Conservation (phyloP, 2,329 filamentous ascomycete species). For the Didymosphaeria variabile region DNA sequence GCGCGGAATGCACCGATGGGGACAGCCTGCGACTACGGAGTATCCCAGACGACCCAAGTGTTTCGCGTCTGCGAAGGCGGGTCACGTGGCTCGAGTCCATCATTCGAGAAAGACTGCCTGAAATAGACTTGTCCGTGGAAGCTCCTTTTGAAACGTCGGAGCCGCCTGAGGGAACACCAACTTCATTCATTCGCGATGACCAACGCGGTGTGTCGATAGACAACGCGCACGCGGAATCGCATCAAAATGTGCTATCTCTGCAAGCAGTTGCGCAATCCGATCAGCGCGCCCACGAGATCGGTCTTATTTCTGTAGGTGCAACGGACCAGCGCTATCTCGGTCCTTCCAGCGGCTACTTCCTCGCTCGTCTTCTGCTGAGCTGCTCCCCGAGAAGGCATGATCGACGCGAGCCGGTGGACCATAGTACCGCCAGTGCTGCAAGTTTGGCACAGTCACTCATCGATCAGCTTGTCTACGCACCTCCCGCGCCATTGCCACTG, state of each 20-base stretch:
- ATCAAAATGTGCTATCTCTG: not conserved
- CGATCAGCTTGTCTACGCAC: slow-evolving; percentile 20
- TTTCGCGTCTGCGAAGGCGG: slow-evolving; percentile 16
- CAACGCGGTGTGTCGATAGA: not conserved
- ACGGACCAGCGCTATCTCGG: slow-evolving; percentile 64
- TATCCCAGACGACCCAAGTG: slow-evolving; percentile 2
- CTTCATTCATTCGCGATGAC: not conserved
- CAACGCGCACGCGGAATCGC: not conserved
- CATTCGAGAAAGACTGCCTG: slow-evolving; percentile 20
- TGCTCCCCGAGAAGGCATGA: slow-evolving; percentile 28
- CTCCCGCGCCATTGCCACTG: slow-evolving; percentile 18
- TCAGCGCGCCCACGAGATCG: slow-evolving; percentile 58
- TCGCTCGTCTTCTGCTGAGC: slow-evolving; percentile 60
- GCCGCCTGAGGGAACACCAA: not conserved
- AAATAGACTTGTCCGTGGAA: slow-evolving; percentile 18
- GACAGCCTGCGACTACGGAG: slow-evolving; percentile 22
- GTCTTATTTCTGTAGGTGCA: slow-evolving; percentile 60
- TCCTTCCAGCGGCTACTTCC: slow-evolving; percentile 64
- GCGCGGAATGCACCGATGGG: slow-evolving; percentile 22
- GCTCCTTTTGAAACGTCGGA: not conserved
- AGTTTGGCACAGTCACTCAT: slow-evolving; percentile 15
- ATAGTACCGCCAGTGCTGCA: not conserved
- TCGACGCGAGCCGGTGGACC: not conserved
- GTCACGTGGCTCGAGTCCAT: slow-evolving; percentile 26
- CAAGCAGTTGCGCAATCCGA: not conserved